A percentile compares a stretch with the other conserved stretches of the same genome.
These are phyloP conservation scores for Malus hybrid DNA, from an alignment of 331 rosid genomes.

Conservation along the genomic window DNA sequence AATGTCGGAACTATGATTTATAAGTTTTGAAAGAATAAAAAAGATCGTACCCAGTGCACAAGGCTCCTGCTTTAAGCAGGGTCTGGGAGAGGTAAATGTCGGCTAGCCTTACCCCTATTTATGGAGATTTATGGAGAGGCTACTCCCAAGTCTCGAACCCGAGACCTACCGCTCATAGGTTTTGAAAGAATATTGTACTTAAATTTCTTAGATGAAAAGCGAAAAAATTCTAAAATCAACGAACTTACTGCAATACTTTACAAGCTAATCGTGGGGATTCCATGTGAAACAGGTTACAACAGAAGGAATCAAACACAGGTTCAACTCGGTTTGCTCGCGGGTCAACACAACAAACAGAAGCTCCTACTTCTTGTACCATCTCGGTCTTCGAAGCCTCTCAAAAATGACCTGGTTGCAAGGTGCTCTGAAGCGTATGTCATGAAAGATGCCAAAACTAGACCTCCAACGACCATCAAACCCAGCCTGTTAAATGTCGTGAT, in stretches of 20 bases:
- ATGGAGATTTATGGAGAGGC: no score
- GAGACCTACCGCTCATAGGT: no score
- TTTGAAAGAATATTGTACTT: neutral
- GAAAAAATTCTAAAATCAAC: neutral
- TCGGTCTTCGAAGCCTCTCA: conserved; percentile 71
- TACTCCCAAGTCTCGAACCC: no score
- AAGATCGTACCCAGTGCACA: no score
- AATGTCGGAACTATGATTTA: neutral
- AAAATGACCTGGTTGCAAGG: conserved; percentile 75
- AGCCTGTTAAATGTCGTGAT: conserved; percentile 41
- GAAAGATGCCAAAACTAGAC: conserved; percentile 74
- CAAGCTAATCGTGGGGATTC: neutral
- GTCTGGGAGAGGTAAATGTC: no score
- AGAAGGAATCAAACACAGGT: neutral
- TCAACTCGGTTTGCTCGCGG: neutral
- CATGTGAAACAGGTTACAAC: conserved; percentile 13
- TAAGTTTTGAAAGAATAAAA: neutral
- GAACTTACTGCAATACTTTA: conserved; percentile 12
- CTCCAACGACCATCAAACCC: conserved; percentile 88
- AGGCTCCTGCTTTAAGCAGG: no score
- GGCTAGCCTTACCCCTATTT: no score
- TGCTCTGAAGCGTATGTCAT: conserved; percentile 92
- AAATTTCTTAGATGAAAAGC: neutral
- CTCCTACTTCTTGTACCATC: conserved; percentile 44
- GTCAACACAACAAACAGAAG: conserved; percentile 43